A percentile compares a stretch with the other conserved stretches of the same genome.
phyloP scores from a whole-genome alignment of 2,329 filamentous ascomycete species.

The Epichloe sp. region DNA sequence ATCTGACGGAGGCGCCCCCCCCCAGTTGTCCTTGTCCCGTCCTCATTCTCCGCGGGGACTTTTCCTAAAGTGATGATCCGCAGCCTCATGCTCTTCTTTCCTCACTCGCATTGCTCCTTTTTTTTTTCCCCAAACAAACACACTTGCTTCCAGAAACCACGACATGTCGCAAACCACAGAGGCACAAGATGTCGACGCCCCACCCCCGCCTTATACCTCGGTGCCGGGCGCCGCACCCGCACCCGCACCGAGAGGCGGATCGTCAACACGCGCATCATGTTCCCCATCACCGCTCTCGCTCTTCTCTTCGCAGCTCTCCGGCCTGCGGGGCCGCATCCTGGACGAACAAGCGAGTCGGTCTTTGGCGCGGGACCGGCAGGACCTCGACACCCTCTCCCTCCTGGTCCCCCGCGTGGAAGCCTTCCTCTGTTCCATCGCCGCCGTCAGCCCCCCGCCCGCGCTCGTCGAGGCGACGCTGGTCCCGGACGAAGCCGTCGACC shows the following conservation, averaged over 20 bases:
- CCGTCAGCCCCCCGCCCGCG: slow-evolving; percentile 17
- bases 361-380: slow-evolving; percentile 22
- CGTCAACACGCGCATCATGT: background rate
- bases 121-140: too few species aligned
- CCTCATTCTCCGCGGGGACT: too few species aligned
- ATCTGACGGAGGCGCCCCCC: too few species aligned
- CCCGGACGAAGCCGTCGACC: slow-evolving; percentile 24
- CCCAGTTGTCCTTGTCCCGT: too few species aligned
- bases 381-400: slow-evolving; percentile 25
- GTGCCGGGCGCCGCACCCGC: background rate
- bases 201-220: background rate
- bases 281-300: slow-evolving; percentile 17
- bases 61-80: too few species aligned
- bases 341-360: slow-evolving; percentile 19
- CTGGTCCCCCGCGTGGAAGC: slow-evolving; percentile 28
- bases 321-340: slow-evolving; percentile 24
- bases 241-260: background rate
- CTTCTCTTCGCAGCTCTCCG: slow-evolving; percentile 22
- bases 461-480: slow-evolving; percentile 32
- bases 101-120: too few species aligned
- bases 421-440: slow-evolving; percentile 27
- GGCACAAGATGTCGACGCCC: background rate
- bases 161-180: background rate
- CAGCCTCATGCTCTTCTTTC: too few species aligned
- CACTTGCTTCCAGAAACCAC: too few species aligned